phyloP scores from a whole-genome alignment of 2,329 filamentous ascomycete genomes.

The Phialophora tarda region DNA sequence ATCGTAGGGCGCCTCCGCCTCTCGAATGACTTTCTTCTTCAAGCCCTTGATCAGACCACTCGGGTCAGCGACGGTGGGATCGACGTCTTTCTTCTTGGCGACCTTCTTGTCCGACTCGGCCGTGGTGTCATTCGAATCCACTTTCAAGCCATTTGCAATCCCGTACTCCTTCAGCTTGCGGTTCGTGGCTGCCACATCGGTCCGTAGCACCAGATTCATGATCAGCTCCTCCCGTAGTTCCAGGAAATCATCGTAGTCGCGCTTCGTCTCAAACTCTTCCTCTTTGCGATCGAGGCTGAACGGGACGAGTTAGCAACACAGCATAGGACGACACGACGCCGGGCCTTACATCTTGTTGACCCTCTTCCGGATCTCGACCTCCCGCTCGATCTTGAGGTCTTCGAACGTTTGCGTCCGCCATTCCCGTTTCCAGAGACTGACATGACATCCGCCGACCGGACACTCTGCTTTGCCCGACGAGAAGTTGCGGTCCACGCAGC shows the following conservation, averaged over 20 bases:
- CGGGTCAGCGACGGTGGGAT: conserved; percentile 37
- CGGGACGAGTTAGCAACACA: conserved; percentile 39
- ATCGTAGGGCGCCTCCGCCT: conserved; percentile 79
- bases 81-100: conserved; percentile 27
- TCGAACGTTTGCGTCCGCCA: conserved; percentile 91
- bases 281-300: conserved; percentile 82
- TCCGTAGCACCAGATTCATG: conserved; percentile 80
- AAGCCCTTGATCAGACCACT: conserved; percentile 75
- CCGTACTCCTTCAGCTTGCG: conserved; percentile 71
- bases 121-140: conserved; percentile 71
- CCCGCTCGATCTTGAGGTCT: conserved; percentile 84
- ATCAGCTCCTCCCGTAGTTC: conserved; percentile 90
- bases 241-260: conserved; percentile 90
- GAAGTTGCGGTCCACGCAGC: conserved; percentile 94
- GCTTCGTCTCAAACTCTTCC: conserved; percentile 85
- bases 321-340: background rate
- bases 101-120: conserved; percentile 69
- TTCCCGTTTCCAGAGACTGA: conserved; percentile 68
- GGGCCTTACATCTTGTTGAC: conserved; percentile 65
- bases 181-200: conserved; percentile 69
- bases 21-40: conserved; percentile 66
- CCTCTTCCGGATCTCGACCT: conserved; percentile 86
- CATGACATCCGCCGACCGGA: conserved; percentile 84
- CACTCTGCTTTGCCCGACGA: conserved; percentile 88
- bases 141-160: conserved; percentile 68